Evolutionary conservation across 495 filamentous ascomycete species (phyloP).

Genomic region (Zalerion maritima): DNA sequence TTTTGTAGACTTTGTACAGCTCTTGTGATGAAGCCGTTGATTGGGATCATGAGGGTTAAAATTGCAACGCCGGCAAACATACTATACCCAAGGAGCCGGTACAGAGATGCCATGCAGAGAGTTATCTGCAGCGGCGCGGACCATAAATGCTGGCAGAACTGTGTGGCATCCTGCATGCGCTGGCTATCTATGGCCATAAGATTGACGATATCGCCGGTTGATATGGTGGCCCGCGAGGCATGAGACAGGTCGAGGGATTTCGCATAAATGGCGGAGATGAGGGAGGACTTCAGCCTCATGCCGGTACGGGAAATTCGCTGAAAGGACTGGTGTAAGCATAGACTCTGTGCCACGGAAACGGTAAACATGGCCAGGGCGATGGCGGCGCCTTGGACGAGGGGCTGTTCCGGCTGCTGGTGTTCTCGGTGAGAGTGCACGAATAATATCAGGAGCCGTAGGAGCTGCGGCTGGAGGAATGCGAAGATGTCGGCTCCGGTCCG

Average conservation of each 20-base stretch:
- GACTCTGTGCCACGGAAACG: conserved; percentile 51
- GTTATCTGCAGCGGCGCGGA: conserved; percentile 65
- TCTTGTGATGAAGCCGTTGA: conserved; percentile 62
- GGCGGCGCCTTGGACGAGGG: conserved; percentile 46
- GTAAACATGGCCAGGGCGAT: conserved; percentile 62
- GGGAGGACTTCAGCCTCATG: conserved; percentile 56
- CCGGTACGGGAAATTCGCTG: conserved; percentile 63
- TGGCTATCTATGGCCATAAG: conserved; percentile 71
- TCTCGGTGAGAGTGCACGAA: conserved; percentile 54
- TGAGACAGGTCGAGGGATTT: conserved; percentile 57
- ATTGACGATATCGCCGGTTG: conserved; percentile 69
- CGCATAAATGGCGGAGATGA: conserved; percentile 56
- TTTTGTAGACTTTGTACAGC: conserved; percentile 65
- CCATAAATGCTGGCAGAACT: conserved; percentile 61
- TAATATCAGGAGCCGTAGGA: conserved; percentile 50
- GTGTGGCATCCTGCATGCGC: conserved; percentile 56
- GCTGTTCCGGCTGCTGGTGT: conserved; percentile 35
- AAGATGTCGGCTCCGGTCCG: conserved; percentile 52
- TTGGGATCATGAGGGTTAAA: conserved; percentile 65
- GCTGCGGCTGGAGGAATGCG: conserved; percentile 58
- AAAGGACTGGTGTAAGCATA: conserved; percentile 63
- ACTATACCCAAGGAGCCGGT: conserved; percentile 55
- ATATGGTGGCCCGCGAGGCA: conserved; percentile 54
- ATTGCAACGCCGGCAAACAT: conserved; percentile 64
- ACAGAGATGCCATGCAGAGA: conserved; percentile 61